Percentiles rank a stretch among this genome's conserved stretches.
phyloP scores from a whole-genome alignment of 1,284 basidiomycete species.

The Ustilago sp. region DNA sequence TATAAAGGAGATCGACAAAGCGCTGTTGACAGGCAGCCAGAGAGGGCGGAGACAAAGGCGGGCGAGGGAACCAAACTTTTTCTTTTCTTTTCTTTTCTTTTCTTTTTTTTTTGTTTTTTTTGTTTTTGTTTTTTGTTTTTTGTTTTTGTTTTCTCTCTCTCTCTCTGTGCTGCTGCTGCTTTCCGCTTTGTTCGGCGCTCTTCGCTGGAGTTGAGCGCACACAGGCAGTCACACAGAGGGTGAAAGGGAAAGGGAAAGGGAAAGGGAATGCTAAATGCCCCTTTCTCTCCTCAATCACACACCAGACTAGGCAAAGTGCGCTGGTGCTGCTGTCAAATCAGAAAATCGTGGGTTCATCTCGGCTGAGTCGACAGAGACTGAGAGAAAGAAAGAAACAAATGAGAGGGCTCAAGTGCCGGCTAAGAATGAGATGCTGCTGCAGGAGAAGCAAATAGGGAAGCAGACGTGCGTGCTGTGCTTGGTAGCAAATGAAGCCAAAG shows the following conservation, averaged over 20 bases:
- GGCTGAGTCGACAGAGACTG: conserved; percentile 10
- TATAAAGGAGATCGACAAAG: conserved; percentile 34
- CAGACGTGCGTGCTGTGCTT: conserved; percentile 1
- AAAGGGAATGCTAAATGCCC: conserved; percentile 1
- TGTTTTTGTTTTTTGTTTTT: no score
- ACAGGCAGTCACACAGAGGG: neutral
- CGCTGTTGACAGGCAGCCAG: conserved; percentile 9
- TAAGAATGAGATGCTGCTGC: conserved; percentile 8
- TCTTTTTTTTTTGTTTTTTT: no score
- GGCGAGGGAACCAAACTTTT: neutral
- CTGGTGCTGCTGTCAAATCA: neutral
- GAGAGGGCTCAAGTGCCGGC: conserved; percentile 7
- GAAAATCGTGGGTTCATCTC: conserved; percentile 26
- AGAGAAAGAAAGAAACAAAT: no score
- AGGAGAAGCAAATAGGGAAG: conserved; percentile 10
- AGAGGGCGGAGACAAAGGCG: conserved; percentile 3
- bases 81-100: conserved; percentile 5
- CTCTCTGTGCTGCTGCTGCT: conserved; percentile 8
- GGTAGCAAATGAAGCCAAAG: conserved; percentile 18
- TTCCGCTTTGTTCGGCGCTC: conserved; percentile 8
- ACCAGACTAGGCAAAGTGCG: neutral
- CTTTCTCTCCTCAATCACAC: conserved; percentile 9
- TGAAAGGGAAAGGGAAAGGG: no score
- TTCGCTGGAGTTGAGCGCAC: neutral
- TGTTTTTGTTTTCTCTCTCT: neutral